Evolutionary conservation across 225 moss, liverwort and hornwort genomes (phyloP).

Genomic region (Climacium dendroides): DNA sequence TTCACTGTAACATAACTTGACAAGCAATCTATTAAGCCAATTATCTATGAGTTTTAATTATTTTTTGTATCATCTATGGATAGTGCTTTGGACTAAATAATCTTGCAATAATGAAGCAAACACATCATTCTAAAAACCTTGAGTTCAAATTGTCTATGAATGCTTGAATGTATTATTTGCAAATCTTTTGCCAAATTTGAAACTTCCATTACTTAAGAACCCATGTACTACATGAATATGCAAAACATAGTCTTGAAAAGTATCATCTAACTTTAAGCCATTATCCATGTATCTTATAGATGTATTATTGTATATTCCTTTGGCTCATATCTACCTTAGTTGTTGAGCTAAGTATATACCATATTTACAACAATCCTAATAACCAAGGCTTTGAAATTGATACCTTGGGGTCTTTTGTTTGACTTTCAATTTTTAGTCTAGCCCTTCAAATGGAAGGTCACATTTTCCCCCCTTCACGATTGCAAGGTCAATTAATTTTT

Average conservation of each 20-base stretch:
- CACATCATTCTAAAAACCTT: too few species aligned
- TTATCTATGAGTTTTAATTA: accelerated
- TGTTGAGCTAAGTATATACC: too few species aligned
- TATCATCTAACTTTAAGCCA: too few species aligned
- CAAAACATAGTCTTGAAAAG: not conserved
- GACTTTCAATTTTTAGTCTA: too few species aligned
- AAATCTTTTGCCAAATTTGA: not conserved
- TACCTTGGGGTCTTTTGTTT: too few species aligned
- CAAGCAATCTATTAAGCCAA: too few species aligned
- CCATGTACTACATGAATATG: not conserved
- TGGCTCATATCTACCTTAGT: not conserved
- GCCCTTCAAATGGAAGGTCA: too few species aligned
- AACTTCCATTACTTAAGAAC: not conserved
- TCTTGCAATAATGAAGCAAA: not conserved
- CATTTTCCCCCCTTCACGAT: too few species aligned
- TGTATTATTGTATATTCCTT: not conserved
- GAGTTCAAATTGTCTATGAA: not conserved
- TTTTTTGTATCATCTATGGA: not conserved
- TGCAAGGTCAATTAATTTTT: too few species aligned
- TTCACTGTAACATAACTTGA: too few species aligned
- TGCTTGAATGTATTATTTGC: not conserved
- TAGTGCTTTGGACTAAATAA: not conserved
- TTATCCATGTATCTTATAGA: not conserved
- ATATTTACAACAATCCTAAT: too few species aligned
- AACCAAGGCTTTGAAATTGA: too few species aligned